Evolutionary conservation across 2,329 filamentous ascomycete genomes (phyloP).

Genomic region (Fusarium scirpi): DNA sequence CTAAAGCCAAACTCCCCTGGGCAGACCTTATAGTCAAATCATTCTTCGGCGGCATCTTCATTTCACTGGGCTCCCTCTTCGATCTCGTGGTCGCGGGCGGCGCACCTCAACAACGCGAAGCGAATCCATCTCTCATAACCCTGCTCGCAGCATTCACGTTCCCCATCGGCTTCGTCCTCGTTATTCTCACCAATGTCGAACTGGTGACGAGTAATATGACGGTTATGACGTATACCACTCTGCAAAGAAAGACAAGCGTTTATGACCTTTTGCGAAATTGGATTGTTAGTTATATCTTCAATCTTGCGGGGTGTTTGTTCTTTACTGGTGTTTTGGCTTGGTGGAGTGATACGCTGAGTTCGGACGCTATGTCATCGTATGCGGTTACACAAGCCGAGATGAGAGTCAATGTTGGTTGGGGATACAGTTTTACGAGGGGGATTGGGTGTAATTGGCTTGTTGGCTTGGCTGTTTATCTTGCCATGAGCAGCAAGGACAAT

Average conservation of each 20-base stretch:
- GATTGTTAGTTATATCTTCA: not conserved
- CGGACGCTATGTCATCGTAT: not conserved
- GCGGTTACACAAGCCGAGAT: not conserved
- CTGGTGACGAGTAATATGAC: not conserved
- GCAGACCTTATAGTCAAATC: not conserved
- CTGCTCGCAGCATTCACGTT: not conserved
- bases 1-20: not conserved
- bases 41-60: not conserved
- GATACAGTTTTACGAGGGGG: not conserved
- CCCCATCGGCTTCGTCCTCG: not conserved
- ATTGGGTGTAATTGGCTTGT: not conserved
- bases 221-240: not conserved
- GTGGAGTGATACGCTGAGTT: not conserved
- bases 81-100: not conserved
- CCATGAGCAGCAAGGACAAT: not conserved
- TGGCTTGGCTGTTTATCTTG: fast-evolving
- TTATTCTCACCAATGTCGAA: not conserved
- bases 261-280: not conserved
- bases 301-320: not conserved
- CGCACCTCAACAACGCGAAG: not conserved
- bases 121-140: not conserved
- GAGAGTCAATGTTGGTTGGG: not conserved
- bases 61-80: not conserved
- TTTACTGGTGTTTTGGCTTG: not conserved
- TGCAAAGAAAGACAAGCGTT: not conserved